Evolutionary conservation across 2,329 filamentous ascomycete genomes (phyloP), one percentile per base, ranked within the genome.

Genomic region (Colletotrichum incanum): DNA sequence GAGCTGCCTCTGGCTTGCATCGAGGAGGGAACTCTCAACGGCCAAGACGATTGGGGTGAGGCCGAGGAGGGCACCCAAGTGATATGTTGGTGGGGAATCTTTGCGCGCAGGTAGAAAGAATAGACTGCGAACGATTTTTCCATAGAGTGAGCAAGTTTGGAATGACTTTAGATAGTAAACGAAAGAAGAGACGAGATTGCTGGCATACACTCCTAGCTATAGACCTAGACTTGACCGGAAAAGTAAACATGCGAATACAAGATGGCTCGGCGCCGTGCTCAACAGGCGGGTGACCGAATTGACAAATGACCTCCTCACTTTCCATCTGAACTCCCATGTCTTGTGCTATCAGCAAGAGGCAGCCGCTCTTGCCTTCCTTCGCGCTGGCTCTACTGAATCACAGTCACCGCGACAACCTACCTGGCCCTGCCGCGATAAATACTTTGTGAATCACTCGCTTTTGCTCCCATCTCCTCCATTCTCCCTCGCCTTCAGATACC

Each of bases 1-100:
- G 88, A 80, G 16, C 77, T 74, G 45, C 81, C 84, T 5, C 76
- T 90, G 83, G 43, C 83, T 87, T 80, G 84, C 78, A 75, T 93
- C 2, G 85, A 90, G 23, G 88, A 93, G 77, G 90, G 90, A 8
- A 84, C 89, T 69, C 87, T 94, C 54, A 84, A 84, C 7, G 93
- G 92, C 12, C 88, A 89, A 76, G 93, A 96, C 78, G 93, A 96
- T 79, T 96, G 93, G 93, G 88, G 86, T 2, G 84, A 84, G 39
- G 85, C 86, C 34, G 86, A 86, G 1, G 86, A 89, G 18, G 80
- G 78, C 5, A 68, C 76, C 3, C 76, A 78, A 16, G 89, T 94
- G 39, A 86, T 85, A 56, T 94, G 93, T 76, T 94, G 92, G 92
- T 90, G 91, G 88, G 91, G 89, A 8, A 82, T 93, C 2, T 94